Percentiles rank a stretch among this genome's conserved stretches.
Conservation (phyloP, 2,329 filamentous ascomycete genomes). For the Drechslera avenae region DNA sequence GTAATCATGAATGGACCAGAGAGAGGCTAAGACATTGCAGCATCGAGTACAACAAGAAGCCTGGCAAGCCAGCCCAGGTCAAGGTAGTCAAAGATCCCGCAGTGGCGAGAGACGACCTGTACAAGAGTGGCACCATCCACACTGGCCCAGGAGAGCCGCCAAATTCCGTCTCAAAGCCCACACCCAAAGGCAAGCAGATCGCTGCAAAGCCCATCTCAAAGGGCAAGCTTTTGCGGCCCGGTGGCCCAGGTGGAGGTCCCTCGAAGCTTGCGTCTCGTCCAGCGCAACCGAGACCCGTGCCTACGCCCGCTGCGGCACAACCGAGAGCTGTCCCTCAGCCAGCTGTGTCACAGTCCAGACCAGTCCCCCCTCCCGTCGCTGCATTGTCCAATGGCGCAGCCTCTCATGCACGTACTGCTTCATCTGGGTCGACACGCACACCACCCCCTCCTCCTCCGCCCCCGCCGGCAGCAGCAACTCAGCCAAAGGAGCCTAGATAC, state of each 20-base stretch:
- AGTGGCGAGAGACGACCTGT: conserved; percentile 73
- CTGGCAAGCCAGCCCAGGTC: conserved; percentile 84
- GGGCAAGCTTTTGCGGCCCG: conserved; percentile 89
- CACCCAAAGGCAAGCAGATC: conserved; percentile 84
- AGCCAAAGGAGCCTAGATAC: conserved; percentile 73
- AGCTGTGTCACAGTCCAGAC: conserved; percentile 53
- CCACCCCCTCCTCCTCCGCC: conserved; percentile 58
- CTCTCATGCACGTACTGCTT: conserved; percentile 48
- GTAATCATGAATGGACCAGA: background rate
- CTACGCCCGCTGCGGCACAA: conserved; percentile 44
- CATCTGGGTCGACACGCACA: conserved; percentile 52
- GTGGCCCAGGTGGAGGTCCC: conserved; percentile 80
- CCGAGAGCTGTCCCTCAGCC: conserved; percentile 54
- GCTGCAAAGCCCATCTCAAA: conserved; percentile 89
- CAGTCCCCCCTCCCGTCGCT: conserved; percentile 62
- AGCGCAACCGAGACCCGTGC: conserved; percentile 44
- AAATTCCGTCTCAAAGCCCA: conserved; percentile 80
- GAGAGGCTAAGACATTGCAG: conserved; percentile 43
- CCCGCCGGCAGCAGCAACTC: conserved; percentile 65
- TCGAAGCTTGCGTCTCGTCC: conserved; percentile 68
- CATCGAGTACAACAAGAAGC: conserved; percentile 98
- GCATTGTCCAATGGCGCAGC: conserved; percentile 55
- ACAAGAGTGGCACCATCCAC: conserved; percentile 93
- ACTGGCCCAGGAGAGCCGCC: conserved; percentile 83
- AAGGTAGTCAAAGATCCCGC: conserved; percentile 90